A percentile compares a stretch with the other conserved stretches of the same genome.
phyloP scores from a whole-genome alignment of 768 basidiomycete genomes.

The Suillus subalutaceus region DNA sequence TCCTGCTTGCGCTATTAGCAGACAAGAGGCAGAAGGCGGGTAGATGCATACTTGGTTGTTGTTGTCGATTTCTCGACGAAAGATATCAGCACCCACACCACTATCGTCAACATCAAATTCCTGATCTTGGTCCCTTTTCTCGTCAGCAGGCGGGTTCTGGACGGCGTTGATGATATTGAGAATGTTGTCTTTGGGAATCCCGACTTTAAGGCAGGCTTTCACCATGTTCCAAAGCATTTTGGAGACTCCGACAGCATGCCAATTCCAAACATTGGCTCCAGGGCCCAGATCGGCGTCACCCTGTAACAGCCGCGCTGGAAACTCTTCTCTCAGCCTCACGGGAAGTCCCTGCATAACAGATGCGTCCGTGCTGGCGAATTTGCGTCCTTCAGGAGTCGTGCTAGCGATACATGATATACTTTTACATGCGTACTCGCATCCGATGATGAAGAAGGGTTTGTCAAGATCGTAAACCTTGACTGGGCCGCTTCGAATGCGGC shows the following conservation, averaged over 20 bases:
- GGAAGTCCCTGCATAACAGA: conserved; percentile 75
- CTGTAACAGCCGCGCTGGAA: conserved; percentile 65
- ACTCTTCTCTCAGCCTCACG: conserved; percentile 67
- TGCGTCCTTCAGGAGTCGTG: conserved; percentile 55
- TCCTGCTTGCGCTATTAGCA: conserved; percentile 33
- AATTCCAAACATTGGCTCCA: conserved; percentile 70
- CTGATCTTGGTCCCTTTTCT: conserved; percentile 38
- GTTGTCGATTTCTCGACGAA: conserved; percentile 27
- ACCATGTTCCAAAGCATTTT: conserved; percentile 76
- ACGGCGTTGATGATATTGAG: conserved; percentile 60
- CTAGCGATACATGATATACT: conserved; percentile 49
- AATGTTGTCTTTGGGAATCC: conserved; percentile 64
- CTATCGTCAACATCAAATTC: conserved; percentile 36
- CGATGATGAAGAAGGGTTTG: conserved; percentile 81
- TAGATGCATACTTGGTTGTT: conserved; percentile 30
- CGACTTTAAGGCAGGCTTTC: conserved; percentile 55
- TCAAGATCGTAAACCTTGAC: conserved; percentile 81
- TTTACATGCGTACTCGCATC: conserved; percentile 77
- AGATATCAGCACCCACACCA: conserved; percentile 32
- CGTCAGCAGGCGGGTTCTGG: conserved; percentile 43
- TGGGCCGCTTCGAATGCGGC: conserved; percentile 73
- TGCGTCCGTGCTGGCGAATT: conserved; percentile 71
- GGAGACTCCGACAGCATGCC: conserved; percentile 76
- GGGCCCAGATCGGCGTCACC: conserved; percentile 60
- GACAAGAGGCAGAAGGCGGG: neutral